Percentiles rank a stretch among this genome's conserved stretches.
Evolutionary conservation across 305 asterid genomes (phyloP).

Genomic region (Fraxinus dipetala): DNA sequence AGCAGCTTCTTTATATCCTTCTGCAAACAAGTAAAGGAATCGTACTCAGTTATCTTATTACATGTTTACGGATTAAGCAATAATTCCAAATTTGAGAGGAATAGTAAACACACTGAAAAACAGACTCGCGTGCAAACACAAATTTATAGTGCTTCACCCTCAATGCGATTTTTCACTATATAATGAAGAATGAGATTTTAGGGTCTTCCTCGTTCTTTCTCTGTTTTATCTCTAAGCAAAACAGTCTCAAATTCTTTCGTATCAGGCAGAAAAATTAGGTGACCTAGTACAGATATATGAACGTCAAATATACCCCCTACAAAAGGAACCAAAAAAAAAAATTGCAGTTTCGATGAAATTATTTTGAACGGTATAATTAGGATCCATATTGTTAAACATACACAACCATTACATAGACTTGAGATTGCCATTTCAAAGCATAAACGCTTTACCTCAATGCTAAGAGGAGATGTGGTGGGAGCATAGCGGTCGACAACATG

Average conservation of each 20-base stretch:
- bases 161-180: background rate
- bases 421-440: background rate
- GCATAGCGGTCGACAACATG: slow-evolving; percentile 47
- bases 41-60: background rate
- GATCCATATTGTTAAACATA: background rate
- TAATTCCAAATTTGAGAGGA: background rate
- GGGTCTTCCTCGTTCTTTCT: background rate
- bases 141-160: background rate
- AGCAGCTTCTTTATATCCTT: slow-evolving; percentile 81
- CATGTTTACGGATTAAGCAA: background rate
- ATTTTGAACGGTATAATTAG: background rate
- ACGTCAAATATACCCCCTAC: background rate
- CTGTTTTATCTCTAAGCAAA: background rate
- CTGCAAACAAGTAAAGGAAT: slow-evolving; percentile 39
- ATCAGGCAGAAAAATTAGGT: background rate
- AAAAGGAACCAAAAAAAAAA: too few relatives aligned
- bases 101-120: background rate
- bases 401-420: background rate
- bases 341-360: background rate
- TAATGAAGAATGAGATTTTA: background rate
- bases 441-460: slow-evolving; percentile 40
- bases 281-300: background rate
- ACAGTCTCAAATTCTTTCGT: background rate
- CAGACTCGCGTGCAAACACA: background rate
- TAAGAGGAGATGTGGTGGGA: slow-evolving; percentile 45